phyloP scores from a whole-genome alignment of 2,329 filamentous ascomycete genomes.

The Sporothrix brasiliensis region DNA sequence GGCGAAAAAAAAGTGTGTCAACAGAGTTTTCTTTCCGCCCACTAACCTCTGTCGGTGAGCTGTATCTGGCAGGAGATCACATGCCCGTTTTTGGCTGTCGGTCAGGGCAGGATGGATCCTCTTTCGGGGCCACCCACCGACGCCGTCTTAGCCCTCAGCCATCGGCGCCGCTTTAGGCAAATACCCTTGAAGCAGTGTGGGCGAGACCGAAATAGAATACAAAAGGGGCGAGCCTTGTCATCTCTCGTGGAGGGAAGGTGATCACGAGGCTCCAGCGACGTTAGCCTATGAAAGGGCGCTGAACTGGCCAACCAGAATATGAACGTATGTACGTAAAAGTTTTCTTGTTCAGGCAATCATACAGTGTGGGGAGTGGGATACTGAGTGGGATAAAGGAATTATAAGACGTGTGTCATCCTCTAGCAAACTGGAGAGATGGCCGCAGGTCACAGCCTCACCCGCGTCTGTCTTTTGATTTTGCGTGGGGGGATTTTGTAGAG shows the following conservation, averaged over 20 bases:
- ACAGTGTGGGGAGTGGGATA: not conserved
- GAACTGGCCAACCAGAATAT: not conserved
- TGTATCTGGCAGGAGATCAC: constrained; percentile 36
- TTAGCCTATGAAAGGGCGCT: not conserved
- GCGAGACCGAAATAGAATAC: not conserved
- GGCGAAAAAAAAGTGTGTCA: not conserved
- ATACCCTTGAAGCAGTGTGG: not conserved
- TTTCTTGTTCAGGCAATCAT: not conserved
- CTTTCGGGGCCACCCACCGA: not conserved
- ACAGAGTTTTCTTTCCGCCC: not conserved
- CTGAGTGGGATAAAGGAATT: not conserved
- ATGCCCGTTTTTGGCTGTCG: constrained; percentile 31
- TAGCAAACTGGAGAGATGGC: not conserved
- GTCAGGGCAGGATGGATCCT: constrained; percentile 25
- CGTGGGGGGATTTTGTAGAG: not conserved
- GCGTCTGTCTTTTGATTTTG: not conserved
- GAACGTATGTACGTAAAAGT: not conserved
- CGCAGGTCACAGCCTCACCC: not conserved
- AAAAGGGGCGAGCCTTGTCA: not conserved
- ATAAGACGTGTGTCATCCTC: not conserved
- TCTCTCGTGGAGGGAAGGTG: not conserved
- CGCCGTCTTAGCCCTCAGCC: not conserved
- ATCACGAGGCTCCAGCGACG: not conserved
- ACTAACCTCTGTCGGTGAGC: constrained; percentile 27
- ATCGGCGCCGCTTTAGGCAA: not conserved